These are phyloP conservation scores for Cyberlindnera lachancei DNA, from an alignment of 805 yeast genomes.

Conservation along the genomic window DNA sequence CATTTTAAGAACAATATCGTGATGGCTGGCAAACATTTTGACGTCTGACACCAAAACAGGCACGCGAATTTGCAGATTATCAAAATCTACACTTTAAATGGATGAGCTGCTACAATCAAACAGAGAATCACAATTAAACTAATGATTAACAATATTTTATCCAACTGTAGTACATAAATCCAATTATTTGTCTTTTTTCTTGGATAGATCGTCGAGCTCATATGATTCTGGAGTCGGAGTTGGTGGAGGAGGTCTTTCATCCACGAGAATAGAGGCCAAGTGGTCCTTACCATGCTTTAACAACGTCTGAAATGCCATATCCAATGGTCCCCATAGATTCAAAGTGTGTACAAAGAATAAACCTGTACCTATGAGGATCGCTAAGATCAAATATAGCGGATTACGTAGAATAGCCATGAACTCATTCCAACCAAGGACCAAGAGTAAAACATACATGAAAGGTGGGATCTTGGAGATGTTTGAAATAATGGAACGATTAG, in stretches of 20 bases:
- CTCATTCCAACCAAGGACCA: conserved; percentile 92
- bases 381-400: conserved; percentile 69
- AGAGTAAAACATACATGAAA: conserved; percentile 65
- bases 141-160: no score
- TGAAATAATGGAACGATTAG: conserved; percentile 78
- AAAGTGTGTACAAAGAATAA: conserved; percentile 60
- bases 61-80: no score
- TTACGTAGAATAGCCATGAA: conserved; percentile 80
- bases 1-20: no score
- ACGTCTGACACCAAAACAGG: no score
- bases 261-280: conserved; percentile 50
- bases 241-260: conserved; percentile 30
- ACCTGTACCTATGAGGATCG: conserved; percentile 51
- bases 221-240: conserved; percentile 17
- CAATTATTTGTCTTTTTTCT: no score
- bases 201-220: conserved; percentile 26
- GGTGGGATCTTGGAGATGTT: conserved; percentile 76
- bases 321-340: conserved; percentile 73
- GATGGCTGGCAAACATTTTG: no score
- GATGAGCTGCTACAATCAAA: no score
- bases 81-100: no score
- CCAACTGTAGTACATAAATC: no score
- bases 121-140: no score
- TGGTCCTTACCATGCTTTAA: conserved; percentile 45
- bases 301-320: conserved; percentile 51